phyloP scores from a whole-genome alignment of 345 rosid species.

The Fremontodendron californicum region DNA sequence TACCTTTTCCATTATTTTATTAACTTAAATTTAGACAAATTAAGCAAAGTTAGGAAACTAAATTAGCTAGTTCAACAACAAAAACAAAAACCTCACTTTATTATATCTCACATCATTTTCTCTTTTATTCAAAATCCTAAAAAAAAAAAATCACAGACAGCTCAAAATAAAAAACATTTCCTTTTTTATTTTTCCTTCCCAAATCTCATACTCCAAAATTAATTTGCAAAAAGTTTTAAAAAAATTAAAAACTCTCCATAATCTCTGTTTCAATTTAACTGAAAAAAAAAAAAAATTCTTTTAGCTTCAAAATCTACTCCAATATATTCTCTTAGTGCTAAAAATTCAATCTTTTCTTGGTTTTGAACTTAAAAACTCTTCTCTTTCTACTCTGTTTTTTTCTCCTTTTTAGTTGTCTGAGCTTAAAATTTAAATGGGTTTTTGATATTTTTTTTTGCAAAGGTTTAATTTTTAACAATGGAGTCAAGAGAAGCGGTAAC shows the following conservation, averaged over 20 bases:
- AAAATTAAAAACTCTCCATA: not conserved
- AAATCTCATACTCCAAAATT: conserved; percentile 26
- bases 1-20: conserved; percentile 26
- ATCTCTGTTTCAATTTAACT: conserved; percentile 29
- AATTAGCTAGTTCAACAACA: conserved; percentile 35
- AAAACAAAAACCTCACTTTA: conserved; percentile 28
- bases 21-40: conserved; percentile 37
- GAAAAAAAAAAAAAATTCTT: conserved; percentile 9
- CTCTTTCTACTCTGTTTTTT: conserved; percentile 10
- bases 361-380: conserved; percentile 18
- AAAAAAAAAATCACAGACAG: conserved; percentile 22
- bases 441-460: conserved; percentile 20
- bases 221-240: not conserved
- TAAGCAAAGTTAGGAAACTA: conserved; percentile 28
- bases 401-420: conserved; percentile 22
- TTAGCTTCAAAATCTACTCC: conserved; percentile 17
- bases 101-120: conserved; percentile 30
- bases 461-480: conserved; percentile 44
- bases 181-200: not conserved
- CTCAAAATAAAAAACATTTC: conserved; percentile 28
- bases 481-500: conserved; percentile 58
- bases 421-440: conserved; percentile 40
- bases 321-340: not conserved
- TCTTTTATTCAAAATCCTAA: conserved; percentile 14
- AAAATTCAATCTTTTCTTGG: conserved; percentile 11